A percentile compares a stretch with the other conserved stretches of the same genome.
Conservation (phyloP, 306 rosid genomes). For the Lathyrus sativus region DNA sequence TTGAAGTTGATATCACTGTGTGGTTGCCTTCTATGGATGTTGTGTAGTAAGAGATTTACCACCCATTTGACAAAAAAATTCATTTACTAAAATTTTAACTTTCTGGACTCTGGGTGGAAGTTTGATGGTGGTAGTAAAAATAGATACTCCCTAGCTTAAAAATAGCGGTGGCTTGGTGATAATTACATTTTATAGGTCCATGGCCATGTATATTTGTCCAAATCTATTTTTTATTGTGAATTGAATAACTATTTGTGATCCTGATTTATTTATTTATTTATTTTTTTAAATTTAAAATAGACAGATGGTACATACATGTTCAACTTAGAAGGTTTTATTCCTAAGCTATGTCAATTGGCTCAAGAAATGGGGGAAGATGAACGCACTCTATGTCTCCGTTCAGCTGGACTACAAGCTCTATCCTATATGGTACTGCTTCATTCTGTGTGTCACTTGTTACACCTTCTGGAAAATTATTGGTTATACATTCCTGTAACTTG, state of each 20-base stretch:
- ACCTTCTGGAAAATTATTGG: slow-evolving; percentile 18
- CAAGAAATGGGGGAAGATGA: slow-evolving; percentile 74
- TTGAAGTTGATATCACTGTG: slow-evolving; percentile 32
- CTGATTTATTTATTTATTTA: no score
- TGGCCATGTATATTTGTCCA: not conserved
- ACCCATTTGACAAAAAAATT: slow-evolving; percentile 32
- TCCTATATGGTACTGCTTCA: slow-evolving; percentile 71
- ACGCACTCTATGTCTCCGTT: slow-evolving; percentile 60
- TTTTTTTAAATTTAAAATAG: slow-evolving; percentile 49
- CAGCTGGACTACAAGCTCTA: slow-evolving; percentile 80
- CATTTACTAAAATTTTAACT: slow-evolving; percentile 19
- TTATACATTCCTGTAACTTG: slow-evolving; percentile 11
- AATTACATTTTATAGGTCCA: slow-evolving; percentile 27
- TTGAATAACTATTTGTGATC: slow-evolving; percentile 34
- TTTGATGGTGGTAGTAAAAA: slow-evolving; percentile 31
- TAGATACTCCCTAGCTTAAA: not conserved
- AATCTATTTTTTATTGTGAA: not conserved
- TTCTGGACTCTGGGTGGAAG: slow-evolving; percentile 32
- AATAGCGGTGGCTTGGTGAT: slow-evolving; percentile 17
- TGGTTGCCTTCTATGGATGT: slow-evolving; percentile 33
- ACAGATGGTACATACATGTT: slow-evolving; percentile 81
- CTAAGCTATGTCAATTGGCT: slow-evolving; percentile 85
- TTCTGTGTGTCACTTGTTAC: slow-evolving; percentile 29
- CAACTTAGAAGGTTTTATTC: slow-evolving; percentile 94
- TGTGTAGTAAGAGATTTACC: slow-evolving; percentile 26